Base-by-base conservation (phyloP, 2,329 filamentous ascomycete species). In the Arthrobotrys conoides region DNA sequence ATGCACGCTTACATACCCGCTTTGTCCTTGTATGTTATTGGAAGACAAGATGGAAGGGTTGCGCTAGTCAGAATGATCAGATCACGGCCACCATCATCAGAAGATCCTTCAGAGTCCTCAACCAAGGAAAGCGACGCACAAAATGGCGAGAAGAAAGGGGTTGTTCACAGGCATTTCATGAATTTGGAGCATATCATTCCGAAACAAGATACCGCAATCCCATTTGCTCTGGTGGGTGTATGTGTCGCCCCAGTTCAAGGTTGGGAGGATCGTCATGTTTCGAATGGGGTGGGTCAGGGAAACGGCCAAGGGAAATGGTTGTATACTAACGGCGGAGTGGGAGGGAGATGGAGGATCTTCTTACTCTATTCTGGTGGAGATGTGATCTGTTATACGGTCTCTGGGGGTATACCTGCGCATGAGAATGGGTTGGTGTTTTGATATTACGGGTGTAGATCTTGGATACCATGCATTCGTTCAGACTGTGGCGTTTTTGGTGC, bases 341-440 rank as follows among this genome's bases (percentile, higher is more conserved):
- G 85, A 76, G 86, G 86, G 80, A 86, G 88, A 72, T 94, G 91
- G 87, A 86, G 91, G 75, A 81, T 95, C 72, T 88, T 95, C 83
- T 84, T 94, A 83, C 90, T 92, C 83, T 94, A 91, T 83, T 87
- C 88, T 73, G 90, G 93, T 83, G 90, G 92, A 81, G 88, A 88
- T 1, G 87, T 94, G 30, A 82, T 93, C 80, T 90, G 88, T 75
- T 94, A 93, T 84, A 90, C 57, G 20, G 55, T 78, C 93, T 83
- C 84, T 93, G 68, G 86, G 84, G 53, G 85, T 87, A 27, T 84
- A 86, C 53, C 83, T 83, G 48, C 72, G 80, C 16, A 81, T 83
- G 64, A 80, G 76, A 36, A 81, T 85, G 71, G 36, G 14, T n/a
- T 57, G 38, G 38, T 70, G 41, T 64, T 71, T 66, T 71, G 55